Evolutionary conservation across 2,329 filamentous ascomycete species (phyloP), one percentile per base, ranked within the genome.

Genomic region (Gremmenia infestans): DNA sequence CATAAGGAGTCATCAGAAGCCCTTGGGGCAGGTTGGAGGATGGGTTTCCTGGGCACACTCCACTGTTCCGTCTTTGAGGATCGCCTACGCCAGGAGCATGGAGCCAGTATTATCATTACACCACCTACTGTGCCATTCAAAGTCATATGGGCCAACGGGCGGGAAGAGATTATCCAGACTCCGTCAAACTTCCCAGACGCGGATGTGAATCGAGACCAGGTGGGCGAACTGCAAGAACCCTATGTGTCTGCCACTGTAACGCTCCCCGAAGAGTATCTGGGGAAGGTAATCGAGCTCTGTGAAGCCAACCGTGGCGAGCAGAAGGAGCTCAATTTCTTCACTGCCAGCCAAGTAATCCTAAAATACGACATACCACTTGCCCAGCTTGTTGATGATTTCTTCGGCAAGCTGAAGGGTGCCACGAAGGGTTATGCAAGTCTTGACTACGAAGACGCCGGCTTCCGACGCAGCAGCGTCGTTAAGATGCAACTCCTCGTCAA

Each of bases 51-150:
- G 3, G 94, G 94, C n/a, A 97, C 92, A 12, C 77, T 99, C 48
- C 94, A 99, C 72, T 97, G 94, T 74, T 97, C 92, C n/a, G 94
- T 99, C 4, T 99, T 99, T 66, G 92, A 99, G 73, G 94, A 99
- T 72, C 88, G 94, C 1, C 75, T 99, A 52, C 85, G 91, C 45
- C 91, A 97, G 72, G 94, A 99, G 72, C 92, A 99, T 67, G 94
- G 93, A 5, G 88, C 89, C 2, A 94, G 86, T 67, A 91, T 99
- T 69, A 97, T 99, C 72, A 94, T 99, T 70, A 99, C 94, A 0
- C 93, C 96, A 39, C 94, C 94, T 0, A 93, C 90, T 0, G 94
- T 99, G 12, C 92, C 94, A 3, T 95, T 93, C 66, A 95, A 92
- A 71, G 81, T 97, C 7, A 72, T 89, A 9, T 94, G 86, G 80